Evolutionary conservation across 495 filamentous ascomycete genomes (phyloP), one percentile per base, ranked within the genome.

Genomic region (Monascus purpureus): DNA sequence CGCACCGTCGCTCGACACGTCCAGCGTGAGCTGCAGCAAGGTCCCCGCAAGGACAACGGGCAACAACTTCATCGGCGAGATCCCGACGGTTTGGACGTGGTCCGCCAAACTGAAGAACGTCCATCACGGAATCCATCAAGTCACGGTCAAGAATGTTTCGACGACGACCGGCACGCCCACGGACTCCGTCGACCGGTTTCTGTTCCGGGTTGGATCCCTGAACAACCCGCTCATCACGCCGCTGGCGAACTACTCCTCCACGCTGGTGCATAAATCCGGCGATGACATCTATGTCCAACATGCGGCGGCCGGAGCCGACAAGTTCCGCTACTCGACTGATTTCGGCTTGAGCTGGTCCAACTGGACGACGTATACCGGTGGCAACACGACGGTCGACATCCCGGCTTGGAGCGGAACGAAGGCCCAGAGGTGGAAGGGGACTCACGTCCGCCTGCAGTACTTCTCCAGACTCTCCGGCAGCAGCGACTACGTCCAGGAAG

Each of bases 391-490:
- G 1, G 47, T 74, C 13, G 20, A 55, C 8, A 47, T 50, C 13
- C 53, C 65, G 33, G 41, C 53, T 25, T 82, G 78, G 78, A 57
- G 56, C 1, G 78, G 78, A 8, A 76, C 73, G 0, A 60, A 70
- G 17, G 40, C 55, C 1, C 78, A 83, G 46, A 49, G 45, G 16
- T 83, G 78, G 78, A 36, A 62, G 6, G 78, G 72, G 22, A 68
- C 77, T 28, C 78, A 83, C 40, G 52, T 82, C 8, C 61, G 66
- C 2, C 67, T 78, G 15, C 73, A 80, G 38, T 83, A 83, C 47
- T 83, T 65, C 68, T 77, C 64, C 48, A 61, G 64, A 25, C 54
- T 71, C 12, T 63, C 73, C 12, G 78, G 74, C 1, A 80, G 74
- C 36, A 78, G 73, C 40, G 61, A 66, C 39, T 73, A 78, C 37